Base-by-base conservation (phyloP, 1,284 basidiomycete species). In the Acaromyces ingoldii region DNA sequence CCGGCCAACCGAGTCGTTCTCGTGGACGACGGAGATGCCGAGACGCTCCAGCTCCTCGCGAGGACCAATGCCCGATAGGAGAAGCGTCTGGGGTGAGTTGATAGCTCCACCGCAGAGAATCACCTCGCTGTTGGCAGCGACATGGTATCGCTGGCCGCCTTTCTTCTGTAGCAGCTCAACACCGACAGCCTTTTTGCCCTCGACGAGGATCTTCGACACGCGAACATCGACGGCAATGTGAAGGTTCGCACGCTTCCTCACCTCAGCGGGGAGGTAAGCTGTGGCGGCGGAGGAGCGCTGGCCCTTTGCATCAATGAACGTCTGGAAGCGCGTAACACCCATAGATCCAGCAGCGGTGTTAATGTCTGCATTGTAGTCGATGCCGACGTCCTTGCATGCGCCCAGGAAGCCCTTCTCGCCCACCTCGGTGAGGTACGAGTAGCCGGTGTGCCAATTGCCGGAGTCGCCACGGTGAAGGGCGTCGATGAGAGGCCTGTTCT, bases 91-190 rank as follows among this genome's bases (percentile, higher is more conserved):
- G 3, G 74, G 74, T 7, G 65, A 63, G 33, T 67, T 60, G 57
- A 74, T 65, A 4, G 69, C 57, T 17, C 74, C 74, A 9, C 68
- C 70, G 33, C 60, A 59, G 21, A 75, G 31, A 21, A 75, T 72
- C 38, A 73, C 66, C 48, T 75, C 73, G 19, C 38, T 49, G 11
- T 53, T 55, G 39, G 64, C 62, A 7, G 53, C 24, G 26, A 54
- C 62, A 25, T 62, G 63, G 49, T 56, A 64, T 10, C 26, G 21
- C 5, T n/a, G 77, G 17, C 73, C 3, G 67, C 55, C 48, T 51
- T 57, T 21, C 44, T 51, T 57, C 46, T 55, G 58, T 45, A 65
- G 58, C 30, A 67, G 9, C 52, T 67, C 65, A 22, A 60, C 60
- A 13, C 60, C 65, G 42, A 62, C 61, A 17, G 65, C 65, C 4